phyloP scores from a whole-genome alignment of 768 basidiomycete species.

The Rhodotorula paludigena region DNA sequence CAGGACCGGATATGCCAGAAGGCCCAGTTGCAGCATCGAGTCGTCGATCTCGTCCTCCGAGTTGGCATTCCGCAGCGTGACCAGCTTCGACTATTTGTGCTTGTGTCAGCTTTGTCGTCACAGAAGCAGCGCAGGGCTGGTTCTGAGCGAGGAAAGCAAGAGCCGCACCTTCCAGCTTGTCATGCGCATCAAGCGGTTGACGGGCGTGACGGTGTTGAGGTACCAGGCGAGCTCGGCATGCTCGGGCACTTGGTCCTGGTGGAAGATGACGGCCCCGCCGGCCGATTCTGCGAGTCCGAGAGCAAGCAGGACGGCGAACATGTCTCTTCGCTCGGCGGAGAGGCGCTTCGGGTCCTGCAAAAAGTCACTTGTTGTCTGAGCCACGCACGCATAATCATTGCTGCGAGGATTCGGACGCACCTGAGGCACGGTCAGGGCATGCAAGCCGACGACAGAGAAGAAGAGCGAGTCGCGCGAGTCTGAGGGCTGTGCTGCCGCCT shows the following conservation, averaged over 20 bases:
- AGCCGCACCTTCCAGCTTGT: slow-evolving; percentile 93
- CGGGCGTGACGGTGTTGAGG: slow-evolving; percentile 72
- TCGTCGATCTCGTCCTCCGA: slow-evolving; percentile 76
- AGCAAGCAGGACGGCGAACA: slow-evolving; percentile 76
- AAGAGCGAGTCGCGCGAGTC: slow-evolving; percentile 61
- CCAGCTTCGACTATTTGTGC: slow-evolving; percentile 62
- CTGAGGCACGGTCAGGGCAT: slow-evolving; percentile 88
- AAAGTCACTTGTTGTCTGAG: not conserved
- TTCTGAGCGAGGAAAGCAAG: too few species aligned
- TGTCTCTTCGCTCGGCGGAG: slow-evolving; percentile 61
- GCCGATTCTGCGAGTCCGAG: slow-evolving; percentile 73
- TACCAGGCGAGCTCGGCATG: slow-evolving; percentile 90
- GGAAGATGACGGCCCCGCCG: slow-evolving; percentile 59
- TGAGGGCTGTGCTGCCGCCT: slow-evolving; percentile 46
- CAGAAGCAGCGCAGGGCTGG: not conserved
- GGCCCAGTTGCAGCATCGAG: slow-evolving; percentile 70
- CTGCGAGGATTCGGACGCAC: slow-evolving; percentile 22
- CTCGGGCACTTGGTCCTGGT: slow-evolving; percentile 80
- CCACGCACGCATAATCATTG: not conserved
- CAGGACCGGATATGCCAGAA: slow-evolving; percentile 86
- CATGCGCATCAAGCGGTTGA: slow-evolving; percentile 80
- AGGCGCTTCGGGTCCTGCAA: slow-evolving; percentile 58
- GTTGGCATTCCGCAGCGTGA: slow-evolving; percentile 65
- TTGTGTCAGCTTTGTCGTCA: too few species aligned
- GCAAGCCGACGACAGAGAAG: slow-evolving; percentile 88